These are phyloP conservation scores for Aristolochia fimbriata DNA, from an alignment of 164 flowering plant species.

Conservation along the genomic window DNA sequence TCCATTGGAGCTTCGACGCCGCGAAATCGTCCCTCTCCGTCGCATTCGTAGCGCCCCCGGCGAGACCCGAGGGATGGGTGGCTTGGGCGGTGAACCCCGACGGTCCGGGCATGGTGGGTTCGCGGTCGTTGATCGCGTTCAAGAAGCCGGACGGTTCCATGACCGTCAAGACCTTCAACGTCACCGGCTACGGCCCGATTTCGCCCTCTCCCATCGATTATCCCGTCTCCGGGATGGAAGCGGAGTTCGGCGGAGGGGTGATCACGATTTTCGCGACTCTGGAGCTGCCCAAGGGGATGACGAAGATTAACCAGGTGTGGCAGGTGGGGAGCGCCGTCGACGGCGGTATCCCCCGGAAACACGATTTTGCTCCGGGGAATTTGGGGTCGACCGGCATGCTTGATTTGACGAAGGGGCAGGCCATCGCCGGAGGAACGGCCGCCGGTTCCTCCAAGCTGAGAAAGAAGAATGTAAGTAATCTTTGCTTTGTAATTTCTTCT, in stretches of 20 bases:
- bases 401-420: conserved; percentile 27
- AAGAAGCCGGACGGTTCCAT: conserved; percentile 15
- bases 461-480: conserved; percentile 36
- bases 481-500: not conserved
- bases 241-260: conserved; percentile 21
- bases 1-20: conserved; percentile 38
- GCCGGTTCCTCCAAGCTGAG: conserved; percentile 16
- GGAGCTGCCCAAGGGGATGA: conserved; percentile 19
- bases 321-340: conserved; percentile 54
- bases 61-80: conserved; percentile 35
- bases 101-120: conserved; percentile 31
- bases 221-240: conserved; percentile 19
- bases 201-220: conserved; percentile 17
- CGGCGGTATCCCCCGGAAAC: conserved; percentile 27
- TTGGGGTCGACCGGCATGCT: conserved; percentile 35
- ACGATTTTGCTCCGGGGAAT: conserved; percentile 34
- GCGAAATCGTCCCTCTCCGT: conserved; percentile 26
- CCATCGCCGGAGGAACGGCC: not conserved
- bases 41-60: conserved; percentile 37
- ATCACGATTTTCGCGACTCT: conserved; percentile 41
- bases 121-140: conserved; percentile 40
- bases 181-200: conserved; percentile 19
- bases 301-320: conserved; percentile 66
- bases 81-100: conserved; percentile 60
- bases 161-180: conserved; percentile 27